Evolutionary conservation across 75 land plant species (phyloP).

Genomic region (Cunninghamia lanceolata): DNA sequence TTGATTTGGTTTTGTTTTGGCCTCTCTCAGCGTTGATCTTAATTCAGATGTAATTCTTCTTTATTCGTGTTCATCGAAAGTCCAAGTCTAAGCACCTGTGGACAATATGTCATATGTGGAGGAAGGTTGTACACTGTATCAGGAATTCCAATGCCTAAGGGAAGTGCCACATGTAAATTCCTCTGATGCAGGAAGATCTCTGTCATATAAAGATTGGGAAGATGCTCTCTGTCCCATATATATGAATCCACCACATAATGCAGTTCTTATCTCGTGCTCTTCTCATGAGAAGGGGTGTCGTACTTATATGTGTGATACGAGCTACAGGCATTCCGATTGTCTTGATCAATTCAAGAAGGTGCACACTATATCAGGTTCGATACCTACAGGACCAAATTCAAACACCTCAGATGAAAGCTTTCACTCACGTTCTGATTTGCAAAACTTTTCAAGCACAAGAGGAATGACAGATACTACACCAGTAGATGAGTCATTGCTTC

Average conservation of each 20-base stretch:
- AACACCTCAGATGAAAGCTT: neutral
- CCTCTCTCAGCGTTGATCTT: no score
- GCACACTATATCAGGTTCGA: neutral
- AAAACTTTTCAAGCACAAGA: neutral
- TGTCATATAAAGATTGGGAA: slow-evolving; percentile 34
- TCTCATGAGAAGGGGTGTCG: slow-evolving; percentile 48
- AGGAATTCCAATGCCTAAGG: slow-evolving; percentile 45
- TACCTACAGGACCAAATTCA: neutral
- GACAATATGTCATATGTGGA: no score
- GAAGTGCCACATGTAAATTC: neutral
- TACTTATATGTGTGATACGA: slow-evolving; percentile 46
- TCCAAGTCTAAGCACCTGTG: no score
- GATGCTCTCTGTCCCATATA: slow-evolving; percentile 49
- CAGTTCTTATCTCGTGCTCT: slow-evolving; percentile 35
- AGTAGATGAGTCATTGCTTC: slow-evolving; percentile 21
- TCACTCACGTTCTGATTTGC: neutral
- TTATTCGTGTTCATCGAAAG: no score
- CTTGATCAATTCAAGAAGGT: slow-evolving; percentile 43
- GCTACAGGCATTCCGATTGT: slow-evolving; percentile 50
- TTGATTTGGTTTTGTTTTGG: no score
- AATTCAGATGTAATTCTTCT: no score
- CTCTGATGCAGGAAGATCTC: slow-evolving; percentile 7
- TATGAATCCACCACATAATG: slow-evolving; percentile 68
- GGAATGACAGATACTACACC: slow-evolving; percentile 14
- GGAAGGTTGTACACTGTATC: slow-evolving; percentile 2